Evolutionary conservation across 2,329 filamentous ascomycete genomes (phyloP).

Genomic region (Ploettnerulaceae sp.): DNA sequence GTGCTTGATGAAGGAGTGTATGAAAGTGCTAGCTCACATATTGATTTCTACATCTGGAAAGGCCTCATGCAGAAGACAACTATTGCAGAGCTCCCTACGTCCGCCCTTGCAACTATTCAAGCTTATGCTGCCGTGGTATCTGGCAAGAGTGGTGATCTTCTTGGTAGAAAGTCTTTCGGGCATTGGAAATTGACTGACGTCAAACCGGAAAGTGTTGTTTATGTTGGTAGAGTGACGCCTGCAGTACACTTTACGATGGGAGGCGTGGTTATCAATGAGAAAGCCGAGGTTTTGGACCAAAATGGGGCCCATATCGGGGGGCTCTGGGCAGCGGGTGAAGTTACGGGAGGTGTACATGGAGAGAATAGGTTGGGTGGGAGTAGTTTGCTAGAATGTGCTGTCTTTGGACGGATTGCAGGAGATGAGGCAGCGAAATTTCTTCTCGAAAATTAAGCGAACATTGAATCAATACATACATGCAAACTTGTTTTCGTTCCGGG

Average conservation of each 20-base stretch:
- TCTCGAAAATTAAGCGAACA: too few species aligned
- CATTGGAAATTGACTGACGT: conserved; percentile 50
- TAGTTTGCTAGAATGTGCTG: conserved; percentile 57
- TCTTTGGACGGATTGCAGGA: conserved; percentile 57
- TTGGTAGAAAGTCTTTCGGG: conserved; percentile 49
- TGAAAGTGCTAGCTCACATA: conserved; percentile 47
- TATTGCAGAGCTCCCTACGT: conserved; percentile 43
- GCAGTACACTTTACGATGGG: conserved; percentile 66
- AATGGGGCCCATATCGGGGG: conserved; percentile 45
- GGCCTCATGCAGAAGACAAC: conserved; percentile 53
- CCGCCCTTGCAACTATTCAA: conserved; percentile 41
- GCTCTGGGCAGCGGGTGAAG: conserved; percentile 59
- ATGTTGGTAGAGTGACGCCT: conserved; percentile 55
- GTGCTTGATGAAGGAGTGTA: conserved; percentile 56
- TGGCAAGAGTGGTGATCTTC: conserved; percentile 38
- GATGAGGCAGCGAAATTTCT: conserved; percentile 17
- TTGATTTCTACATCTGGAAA: conserved; percentile 61
- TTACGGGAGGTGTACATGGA: conserved; percentile 60
- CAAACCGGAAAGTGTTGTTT: conserved; percentile 48
- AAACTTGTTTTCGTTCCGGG: too few species aligned
- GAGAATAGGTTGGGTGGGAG: conserved; percentile 58
- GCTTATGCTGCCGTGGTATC: conserved; percentile 45
- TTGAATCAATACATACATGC: too few species aligned
- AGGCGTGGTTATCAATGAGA: conserved; percentile 52
- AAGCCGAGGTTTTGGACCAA: conserved; percentile 45